A percentile compares a stretch with the other conserved stretches of the same genome.
phyloP scores from a whole-genome alignment of 164 flowering plant species.

The Chimonanthus salicifolius region DNA sequence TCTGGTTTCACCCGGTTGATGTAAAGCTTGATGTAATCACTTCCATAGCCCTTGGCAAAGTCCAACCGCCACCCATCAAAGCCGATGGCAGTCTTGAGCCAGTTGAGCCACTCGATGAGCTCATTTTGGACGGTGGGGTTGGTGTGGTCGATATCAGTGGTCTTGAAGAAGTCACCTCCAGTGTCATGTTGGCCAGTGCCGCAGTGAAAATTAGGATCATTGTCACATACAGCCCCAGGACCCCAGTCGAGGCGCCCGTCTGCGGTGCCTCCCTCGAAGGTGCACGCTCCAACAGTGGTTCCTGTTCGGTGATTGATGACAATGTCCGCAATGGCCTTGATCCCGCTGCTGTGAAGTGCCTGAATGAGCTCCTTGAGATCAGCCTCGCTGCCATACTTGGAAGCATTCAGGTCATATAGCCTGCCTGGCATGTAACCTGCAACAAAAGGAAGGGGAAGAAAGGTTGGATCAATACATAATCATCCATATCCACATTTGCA shows the following conservation, averaged over 20 bases:
- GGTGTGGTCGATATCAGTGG: background rate
- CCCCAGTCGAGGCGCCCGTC: constrained; percentile 1
- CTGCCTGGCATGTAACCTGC: background rate
- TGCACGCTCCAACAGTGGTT: background rate
- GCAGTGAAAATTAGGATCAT: background rate
- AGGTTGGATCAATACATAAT: no score
- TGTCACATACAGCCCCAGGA: background rate
- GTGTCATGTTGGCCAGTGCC: constrained; percentile 1
- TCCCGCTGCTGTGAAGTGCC: background rate
- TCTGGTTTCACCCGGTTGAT: background rate
- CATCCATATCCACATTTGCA: no score
- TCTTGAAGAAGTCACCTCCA: background rate
- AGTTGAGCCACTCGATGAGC: constrained; percentile 1
- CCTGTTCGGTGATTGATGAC: constrained; percentile 1
- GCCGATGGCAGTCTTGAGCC: constrained; percentile 2
- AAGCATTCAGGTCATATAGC: background rate
- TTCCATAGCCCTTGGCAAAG: constrained; percentile 5
- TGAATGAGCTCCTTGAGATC: background rate
- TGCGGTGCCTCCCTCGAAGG: background rate
- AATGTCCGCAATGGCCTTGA: background rate
- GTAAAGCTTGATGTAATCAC: background rate
- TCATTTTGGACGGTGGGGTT: constrained; percentile 2
- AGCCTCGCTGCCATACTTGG: background rate
- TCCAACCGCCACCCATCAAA: constrained; percentile 2
- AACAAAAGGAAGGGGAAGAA: no score